Percentiles rank a stretch among this genome's conserved stretches.
Evolutionary conservation across 805 yeast species (phyloP).

Genomic region (Candida argentea): DNA sequence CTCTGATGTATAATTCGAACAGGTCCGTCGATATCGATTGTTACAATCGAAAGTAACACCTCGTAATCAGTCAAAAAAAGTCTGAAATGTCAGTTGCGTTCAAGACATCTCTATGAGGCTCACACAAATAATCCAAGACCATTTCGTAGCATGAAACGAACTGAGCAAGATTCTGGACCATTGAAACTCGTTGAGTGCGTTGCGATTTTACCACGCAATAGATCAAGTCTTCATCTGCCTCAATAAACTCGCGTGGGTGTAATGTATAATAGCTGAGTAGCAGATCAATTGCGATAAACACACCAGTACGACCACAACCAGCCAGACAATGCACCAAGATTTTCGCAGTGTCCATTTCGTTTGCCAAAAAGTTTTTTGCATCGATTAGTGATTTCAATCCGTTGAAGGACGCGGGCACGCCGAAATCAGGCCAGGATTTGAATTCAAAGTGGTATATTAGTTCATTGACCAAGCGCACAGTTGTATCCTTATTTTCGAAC

Average conservation of each 20-base stretch:
- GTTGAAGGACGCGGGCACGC: constrained; percentile 25
- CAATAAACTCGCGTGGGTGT: constrained; percentile 2
- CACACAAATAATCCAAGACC: constrained; percentile 16
- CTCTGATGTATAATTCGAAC: too few relatives aligned
- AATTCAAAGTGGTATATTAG: constrained; percentile 30
- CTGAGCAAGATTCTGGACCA: constrained; percentile 79
- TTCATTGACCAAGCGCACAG: constrained; percentile 6
- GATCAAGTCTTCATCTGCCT: constrained; percentile 39
- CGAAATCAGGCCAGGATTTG: constrained; percentile 39
- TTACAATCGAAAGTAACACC: too few relatives aligned
- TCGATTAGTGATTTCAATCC: constrained; percentile 23
- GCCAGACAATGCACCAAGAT: constrained; percentile 20
- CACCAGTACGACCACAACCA: constrained; percentile 22
- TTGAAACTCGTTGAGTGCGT: constrained; percentile 66
- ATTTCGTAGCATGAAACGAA: constrained; percentile 66
- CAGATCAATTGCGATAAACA: constrained; percentile 18
- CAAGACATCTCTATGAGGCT: constrained; percentile 4
- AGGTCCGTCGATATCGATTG: too few relatives aligned
- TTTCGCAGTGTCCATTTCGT: constrained; percentile 4
- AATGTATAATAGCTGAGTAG: constrained; percentile 9
- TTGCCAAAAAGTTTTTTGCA: constrained; percentile 19
- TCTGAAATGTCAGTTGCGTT: too few relatives aligned
- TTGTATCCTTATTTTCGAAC: constrained; percentile 1
- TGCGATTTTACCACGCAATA: constrained; percentile 55
- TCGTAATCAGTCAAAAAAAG: too few relatives aligned